Percentiles rank a stretch among this genome's conserved stretches.
These are phyloP conservation scores for Rusavskia elegans DNA, from an alignment of 495 filamentous ascomycete species.

Conservation along the genomic window DNA sequence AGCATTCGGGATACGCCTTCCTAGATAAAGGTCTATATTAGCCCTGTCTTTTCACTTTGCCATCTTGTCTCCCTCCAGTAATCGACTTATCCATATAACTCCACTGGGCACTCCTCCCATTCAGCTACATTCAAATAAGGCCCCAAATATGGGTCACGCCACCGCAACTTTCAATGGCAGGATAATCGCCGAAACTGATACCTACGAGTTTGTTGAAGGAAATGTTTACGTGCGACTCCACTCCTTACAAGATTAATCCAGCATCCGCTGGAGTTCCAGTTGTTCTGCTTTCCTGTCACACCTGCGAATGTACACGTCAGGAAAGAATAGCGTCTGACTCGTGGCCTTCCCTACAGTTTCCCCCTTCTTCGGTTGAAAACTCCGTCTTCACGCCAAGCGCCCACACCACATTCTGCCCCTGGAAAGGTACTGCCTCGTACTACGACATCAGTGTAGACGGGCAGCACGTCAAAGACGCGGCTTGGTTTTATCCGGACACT, in stretches of 20 bases:
- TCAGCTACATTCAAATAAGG: too few relatives aligned
- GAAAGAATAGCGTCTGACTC: not conserved
- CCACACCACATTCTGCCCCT: constrained; percentile 40
- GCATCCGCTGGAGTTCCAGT: not conserved
- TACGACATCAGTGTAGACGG: constrained; percentile 46
- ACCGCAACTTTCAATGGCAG: constrained; percentile 41
- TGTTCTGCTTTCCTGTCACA: not conserved
- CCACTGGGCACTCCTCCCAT: too few relatives aligned
- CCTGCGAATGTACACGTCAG: too few relatives aligned
- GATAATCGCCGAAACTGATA: constrained; percentile 42
- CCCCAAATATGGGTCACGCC: constrained; percentile 29
- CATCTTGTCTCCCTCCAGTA: too few relatives aligned
- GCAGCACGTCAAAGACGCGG: constrained; percentile 39
- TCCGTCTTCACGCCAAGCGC: constrained; percentile 31
- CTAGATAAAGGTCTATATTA: too few relatives aligned
- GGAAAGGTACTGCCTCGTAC: constrained; percentile 58
- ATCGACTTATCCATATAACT: too few relatives aligned
- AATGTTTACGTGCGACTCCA: constrained; percentile 46
- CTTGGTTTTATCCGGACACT: constrained; percentile 51
- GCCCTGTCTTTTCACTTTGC: too few relatives aligned
- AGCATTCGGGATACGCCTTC: too few relatives aligned
- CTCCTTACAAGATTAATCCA: not conserved
- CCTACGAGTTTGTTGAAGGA: constrained; percentile 51
- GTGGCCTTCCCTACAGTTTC: not conserved
- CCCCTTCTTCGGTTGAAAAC: constrained; percentile 28